These are phyloP conservation scores for Cadophora luteo-olivacea DNA, from an alignment of 2,329 filamentous ascomycete genomes.

Conservation along the genomic window DNA sequence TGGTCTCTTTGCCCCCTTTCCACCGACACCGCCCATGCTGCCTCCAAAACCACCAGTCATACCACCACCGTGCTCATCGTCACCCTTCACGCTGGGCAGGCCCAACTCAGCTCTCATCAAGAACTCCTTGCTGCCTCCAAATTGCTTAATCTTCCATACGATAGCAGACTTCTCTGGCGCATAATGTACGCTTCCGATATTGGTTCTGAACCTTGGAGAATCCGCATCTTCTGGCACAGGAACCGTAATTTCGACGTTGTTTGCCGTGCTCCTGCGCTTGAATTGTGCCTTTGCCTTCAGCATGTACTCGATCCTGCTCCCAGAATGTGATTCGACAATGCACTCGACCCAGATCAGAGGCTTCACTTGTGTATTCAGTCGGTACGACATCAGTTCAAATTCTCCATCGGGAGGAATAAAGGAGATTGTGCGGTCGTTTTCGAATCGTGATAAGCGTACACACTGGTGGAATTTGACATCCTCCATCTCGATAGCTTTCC, in stretches of 20 bases:
- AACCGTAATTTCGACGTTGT: conserved; percentile 98
- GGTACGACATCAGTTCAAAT: conserved; percentile 99
- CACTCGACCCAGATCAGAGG: conserved; percentile 99
- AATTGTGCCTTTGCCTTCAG: conserved; percentile 98
- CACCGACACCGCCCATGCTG: conserved; percentile 91
- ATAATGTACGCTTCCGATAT: conserved; percentile 97
- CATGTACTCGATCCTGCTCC: conserved; percentile 98
- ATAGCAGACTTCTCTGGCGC: conserved; percentile 97
- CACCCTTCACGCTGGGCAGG: conserved; percentile 89
- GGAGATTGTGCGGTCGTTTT: conserved; percentile 98
- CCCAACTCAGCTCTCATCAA: conserved; percentile 97
- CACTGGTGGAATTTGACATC: conserved; percentile 99
- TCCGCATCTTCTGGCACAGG: conserved; percentile 98
- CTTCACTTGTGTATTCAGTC: conserved; percentile 97
- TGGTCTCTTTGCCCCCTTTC: conserved; percentile 88
- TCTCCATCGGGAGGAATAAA: conserved; percentile 99
- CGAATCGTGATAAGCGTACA: conserved; percentile 92
- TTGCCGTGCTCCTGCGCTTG: conserved; percentile 95
- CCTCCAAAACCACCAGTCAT: conserved; percentile 98
- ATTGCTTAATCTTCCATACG: conserved; percentile 99
- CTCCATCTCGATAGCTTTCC: conserved; percentile 99
- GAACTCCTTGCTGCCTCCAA: conserved; percentile 98
- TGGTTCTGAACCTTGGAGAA: conserved; percentile 93
- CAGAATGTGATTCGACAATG: conserved; percentile 93
- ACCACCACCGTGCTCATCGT: conserved; percentile 93